phyloP scores from a whole-genome alignment of 331 rosid genomes.

The Pyrus hybrid region DNA sequence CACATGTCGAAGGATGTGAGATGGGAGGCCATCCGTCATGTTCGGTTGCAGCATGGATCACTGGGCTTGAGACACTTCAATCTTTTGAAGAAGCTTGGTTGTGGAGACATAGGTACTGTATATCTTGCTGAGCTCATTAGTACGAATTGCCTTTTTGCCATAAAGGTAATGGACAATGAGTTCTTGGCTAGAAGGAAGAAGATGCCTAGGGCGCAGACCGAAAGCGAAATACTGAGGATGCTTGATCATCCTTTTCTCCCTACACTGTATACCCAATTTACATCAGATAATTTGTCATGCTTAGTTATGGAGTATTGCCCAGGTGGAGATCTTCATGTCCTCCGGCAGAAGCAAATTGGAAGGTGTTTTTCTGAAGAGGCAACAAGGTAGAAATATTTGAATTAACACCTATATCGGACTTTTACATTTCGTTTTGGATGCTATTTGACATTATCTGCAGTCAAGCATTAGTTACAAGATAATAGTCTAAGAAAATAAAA shows the following conservation, averaged over 20 bases:
- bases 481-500: background rate
- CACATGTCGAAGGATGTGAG: slow-evolving; percentile 97
- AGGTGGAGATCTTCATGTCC: slow-evolving; percentile 98
- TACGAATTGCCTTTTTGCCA: slow-evolving; percentile 79
- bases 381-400: slow-evolving; percentile 50
- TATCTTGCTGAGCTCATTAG: slow-evolving; percentile 86
- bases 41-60: slow-evolving; percentile 54
- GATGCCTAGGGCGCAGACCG: slow-evolving; percentile 96
- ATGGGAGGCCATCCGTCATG: slow-evolving; percentile 83
- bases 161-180: slow-evolving; percentile 97
- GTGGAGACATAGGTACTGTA: slow-evolving; percentile 96
- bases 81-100: slow-evolving; percentile 93
- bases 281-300: slow-evolving; percentile 88
- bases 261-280: slow-evolving; percentile 75
- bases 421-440: background rate
- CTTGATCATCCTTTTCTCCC: slow-evolving; percentile 99
- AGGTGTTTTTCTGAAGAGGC: slow-evolving; percentile 76
- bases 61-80: slow-evolving; percentile 77
- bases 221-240: slow-evolving; percentile 86
- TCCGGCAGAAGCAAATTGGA: slow-evolving; percentile 81
- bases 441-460: background rate
- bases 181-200: slow-evolving; percentile 87
- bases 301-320: slow-evolving; percentile 98
- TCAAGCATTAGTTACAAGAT: background rate
- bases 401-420: background rate